A percentile compares a stretch with the other conserved stretches of the same genome.
Evolutionary conservation across 2,329 filamentous ascomycete species (phyloP).

Genomic region (Aspergillus hortae): DNA sequence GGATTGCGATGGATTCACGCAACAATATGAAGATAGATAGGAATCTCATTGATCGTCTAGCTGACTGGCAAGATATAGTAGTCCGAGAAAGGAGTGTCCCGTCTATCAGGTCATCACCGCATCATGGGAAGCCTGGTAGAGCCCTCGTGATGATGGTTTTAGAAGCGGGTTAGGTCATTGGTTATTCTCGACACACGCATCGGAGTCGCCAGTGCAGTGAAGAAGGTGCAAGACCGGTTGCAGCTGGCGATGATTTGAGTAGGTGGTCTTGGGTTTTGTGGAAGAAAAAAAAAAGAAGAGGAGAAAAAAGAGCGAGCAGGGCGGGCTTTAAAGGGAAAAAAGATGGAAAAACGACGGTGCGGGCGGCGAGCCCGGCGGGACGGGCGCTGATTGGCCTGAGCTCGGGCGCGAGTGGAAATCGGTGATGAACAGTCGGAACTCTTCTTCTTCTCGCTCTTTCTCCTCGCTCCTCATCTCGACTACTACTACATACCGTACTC

Average conservation of each 20-base stretch:
- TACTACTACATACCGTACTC: no score
- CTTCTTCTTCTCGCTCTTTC: slow-evolving; percentile 2
- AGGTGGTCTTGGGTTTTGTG: slow-evolving; percentile 60
- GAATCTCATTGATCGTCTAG: background rate
- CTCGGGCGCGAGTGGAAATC: slow-evolving; percentile 6
- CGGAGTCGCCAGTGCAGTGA: slow-evolving; percentile 68
- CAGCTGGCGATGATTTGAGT: slow-evolving; percentile 72
- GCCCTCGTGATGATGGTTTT: slow-evolving; percentile 77
- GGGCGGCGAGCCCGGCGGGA: slow-evolving; percentile 19
- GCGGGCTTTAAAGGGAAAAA: slow-evolving; percentile 18
- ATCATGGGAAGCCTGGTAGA: slow-evolving; percentile 38
- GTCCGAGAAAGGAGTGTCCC: slow-evolving; percentile 30
- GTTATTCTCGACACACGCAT: slow-evolving; percentile 67
- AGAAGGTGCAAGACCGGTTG: slow-evolving; percentile 28
- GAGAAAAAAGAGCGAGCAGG: slow-evolving; percentile 13
- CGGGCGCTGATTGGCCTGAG: slow-evolving; percentile 26
- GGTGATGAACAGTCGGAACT: background rate
- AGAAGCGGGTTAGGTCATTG: slow-evolving; percentile 55
- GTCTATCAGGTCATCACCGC: slow-evolving; percentile 46
- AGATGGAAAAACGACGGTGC: slow-evolving; percentile 32
- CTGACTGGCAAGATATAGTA: background rate
- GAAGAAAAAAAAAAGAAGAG: slow-evolving; percentile 35
- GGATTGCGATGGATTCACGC: background rate
- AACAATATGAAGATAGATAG: background rate
- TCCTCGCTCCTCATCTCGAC: background rate